Percentiles rank a stretch among this genome's conserved stretches.
Conservation (phyloP, 441 rosid species). For the Syzygium malaccense region DNA sequence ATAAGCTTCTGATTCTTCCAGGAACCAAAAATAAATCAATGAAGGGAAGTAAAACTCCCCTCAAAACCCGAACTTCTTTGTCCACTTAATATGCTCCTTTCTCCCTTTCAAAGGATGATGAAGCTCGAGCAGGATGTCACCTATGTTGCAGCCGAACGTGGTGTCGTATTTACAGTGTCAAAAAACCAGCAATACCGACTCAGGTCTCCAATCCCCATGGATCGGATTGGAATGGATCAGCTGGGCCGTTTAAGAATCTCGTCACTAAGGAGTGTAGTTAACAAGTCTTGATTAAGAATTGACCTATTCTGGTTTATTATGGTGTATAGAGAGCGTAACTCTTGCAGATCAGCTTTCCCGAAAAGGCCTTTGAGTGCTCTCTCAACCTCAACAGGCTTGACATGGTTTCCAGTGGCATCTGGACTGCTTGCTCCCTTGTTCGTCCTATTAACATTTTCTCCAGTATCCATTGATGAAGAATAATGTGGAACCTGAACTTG, state of each 20-base stretch:
- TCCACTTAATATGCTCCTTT: neutral
- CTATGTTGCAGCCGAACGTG: neutral
- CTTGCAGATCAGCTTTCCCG: conserved; percentile 73
- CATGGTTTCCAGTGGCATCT: conserved; percentile 12
- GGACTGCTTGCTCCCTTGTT: conserved; percentile 16
- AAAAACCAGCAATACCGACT: neutral
- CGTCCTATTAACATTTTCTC: conserved; percentile 14
- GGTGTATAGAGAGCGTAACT: conserved; percentile 42
- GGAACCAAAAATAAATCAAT: neutral
- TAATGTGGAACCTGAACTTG: conserved; percentile 64
- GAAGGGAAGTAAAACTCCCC: neutral
- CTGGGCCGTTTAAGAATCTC: conserved; percentile 53
- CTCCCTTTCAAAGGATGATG: neutral
- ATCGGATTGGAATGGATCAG: conserved; percentile 17
- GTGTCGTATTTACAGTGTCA: neutral
- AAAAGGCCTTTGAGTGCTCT: conserved; percentile 41
- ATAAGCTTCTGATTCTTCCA: neutral
- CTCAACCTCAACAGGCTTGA: conserved; percentile 28
- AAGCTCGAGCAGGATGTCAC: neutral
- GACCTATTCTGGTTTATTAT: conserved; percentile 32
- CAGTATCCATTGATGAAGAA: conserved; percentile 19
- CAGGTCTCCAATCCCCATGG: conserved; percentile 1
- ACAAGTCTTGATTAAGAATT: conserved; percentile 25
- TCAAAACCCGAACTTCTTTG: neutral
- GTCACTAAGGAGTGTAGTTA: conserved; percentile 43